Percentiles rank a stretch among this genome's conserved stretches.
phyloP scores from a whole-genome alignment of 139 green algal species.

The Chlamydomonas incerta region DNA sequence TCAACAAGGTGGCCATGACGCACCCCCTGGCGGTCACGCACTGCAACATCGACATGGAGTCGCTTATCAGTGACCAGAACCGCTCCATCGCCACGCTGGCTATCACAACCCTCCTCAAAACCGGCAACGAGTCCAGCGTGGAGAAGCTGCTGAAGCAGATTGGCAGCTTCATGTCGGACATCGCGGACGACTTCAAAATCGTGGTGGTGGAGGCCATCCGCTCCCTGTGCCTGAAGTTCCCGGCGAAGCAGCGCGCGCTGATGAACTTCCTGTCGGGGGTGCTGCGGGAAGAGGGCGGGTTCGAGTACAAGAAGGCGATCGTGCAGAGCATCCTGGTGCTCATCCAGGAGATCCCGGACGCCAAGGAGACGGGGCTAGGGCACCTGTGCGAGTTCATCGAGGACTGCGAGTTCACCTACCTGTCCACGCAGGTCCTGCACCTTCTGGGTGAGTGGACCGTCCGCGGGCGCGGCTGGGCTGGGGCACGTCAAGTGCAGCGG shows the following conservation, averaged over 20 bases:
- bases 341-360: slow-evolving; percentile 95
- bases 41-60: slow-evolving; percentile 99
- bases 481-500: no score
- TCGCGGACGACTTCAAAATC: slow-evolving; percentile 99
- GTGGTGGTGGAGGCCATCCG: slow-evolving; percentile 98
- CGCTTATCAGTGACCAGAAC: slow-evolving; percentile 92
- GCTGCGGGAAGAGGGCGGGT: slow-evolving; percentile 87
- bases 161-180: slow-evolving; percentile 97
- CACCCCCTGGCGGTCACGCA: slow-evolving; percentile 94
- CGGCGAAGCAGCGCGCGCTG: slow-evolving; percentile 93
- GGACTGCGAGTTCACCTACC: slow-evolving; percentile 99
- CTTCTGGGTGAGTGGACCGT: slow-evolving; percentile 80
- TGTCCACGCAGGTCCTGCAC: slow-evolving; percentile 96
- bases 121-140: slow-evolving; percentile 94
- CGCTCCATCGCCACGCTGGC: slow-evolving; percentile 97
- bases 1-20: slow-evolving; percentile 97
- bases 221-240: slow-evolving; percentile 98
- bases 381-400: slow-evolving; percentile 99
- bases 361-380: slow-evolving; percentile 94
- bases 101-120: slow-evolving; percentile 99
- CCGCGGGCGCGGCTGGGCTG: not conserved
- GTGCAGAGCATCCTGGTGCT: slow-evolving; percentile 95
- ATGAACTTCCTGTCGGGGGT: slow-evolving; percentile 97
- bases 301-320: slow-evolving; percentile 99
- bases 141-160: slow-evolving; percentile 99